Conservation (phyloP, 169 alveolate genomes). For the Amoebophrya sp. region DNA sequence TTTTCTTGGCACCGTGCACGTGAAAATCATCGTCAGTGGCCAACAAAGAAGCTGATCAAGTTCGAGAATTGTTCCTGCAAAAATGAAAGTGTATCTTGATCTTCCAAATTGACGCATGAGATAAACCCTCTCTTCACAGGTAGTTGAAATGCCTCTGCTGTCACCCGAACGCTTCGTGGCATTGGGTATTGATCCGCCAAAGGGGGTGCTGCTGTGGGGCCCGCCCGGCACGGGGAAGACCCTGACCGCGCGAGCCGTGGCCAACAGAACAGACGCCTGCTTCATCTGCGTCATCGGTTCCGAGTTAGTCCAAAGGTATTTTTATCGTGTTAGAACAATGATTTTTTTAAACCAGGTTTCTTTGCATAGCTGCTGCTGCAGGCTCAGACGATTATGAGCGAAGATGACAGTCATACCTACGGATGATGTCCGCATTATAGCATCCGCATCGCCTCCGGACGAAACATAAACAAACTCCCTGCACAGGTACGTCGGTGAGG, state of each 20-base stretch:
- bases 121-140: constrained; percentile 61
- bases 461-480: no score
- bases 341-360: no score
- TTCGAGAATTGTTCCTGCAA: not conserved
- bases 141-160: constrained; percentile 96
- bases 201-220: constrained; percentile 90
- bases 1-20: not conserved
- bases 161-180: constrained; percentile 96
- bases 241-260: constrained; percentile 98
- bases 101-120: not conserved
- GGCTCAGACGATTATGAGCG: no score
- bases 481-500: constrained; percentile 96
- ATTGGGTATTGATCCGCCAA: constrained; percentile 99
- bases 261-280: constrained; percentile 97
- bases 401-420: no score
- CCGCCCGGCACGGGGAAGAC: constrained; percentile 98
- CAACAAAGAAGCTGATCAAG: not conserved
- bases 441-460: constrained; percentile 14
- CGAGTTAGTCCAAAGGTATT: constrained; percentile 93
- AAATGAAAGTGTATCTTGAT: not conserved
- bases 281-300: constrained; percentile 98
- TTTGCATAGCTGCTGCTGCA: no score
- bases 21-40: not conserved
- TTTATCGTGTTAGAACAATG: no score
- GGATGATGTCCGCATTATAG: constrained; percentile 17